Percentiles rank a stretch among this genome's conserved stretches.
Conservation (phyloP, 1,284 basidiomycete species). For the Anthracocystis setariae region DNA sequence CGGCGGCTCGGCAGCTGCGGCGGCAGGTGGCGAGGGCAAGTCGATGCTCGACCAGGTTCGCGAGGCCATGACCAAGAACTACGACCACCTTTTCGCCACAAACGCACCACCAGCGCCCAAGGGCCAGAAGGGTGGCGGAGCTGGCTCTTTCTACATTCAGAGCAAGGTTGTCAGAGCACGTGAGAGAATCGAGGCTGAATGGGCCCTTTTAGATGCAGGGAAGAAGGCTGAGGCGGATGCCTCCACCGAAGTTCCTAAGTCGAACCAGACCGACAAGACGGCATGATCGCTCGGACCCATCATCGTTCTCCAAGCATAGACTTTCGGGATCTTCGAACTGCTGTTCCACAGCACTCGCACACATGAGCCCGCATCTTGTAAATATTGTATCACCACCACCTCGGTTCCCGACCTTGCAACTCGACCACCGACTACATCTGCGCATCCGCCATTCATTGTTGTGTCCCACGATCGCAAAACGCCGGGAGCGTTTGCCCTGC, state of each 20-base stretch:
- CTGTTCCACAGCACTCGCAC: not conserved
- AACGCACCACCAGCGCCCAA: constrained; percentile 72
- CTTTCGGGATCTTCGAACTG: not conserved
- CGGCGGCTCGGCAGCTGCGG: constrained; percentile 11
- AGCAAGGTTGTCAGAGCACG: constrained; percentile 94
- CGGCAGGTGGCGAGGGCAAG: constrained; percentile 30
- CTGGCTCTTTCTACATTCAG: constrained; percentile 78
- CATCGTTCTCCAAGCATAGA: constrained; percentile 2
- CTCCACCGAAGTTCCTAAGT: constrained; percentile 17
- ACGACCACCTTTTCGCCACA: constrained; percentile 92
- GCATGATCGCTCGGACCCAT: constrained; percentile 10
- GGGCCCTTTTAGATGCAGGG: constrained; percentile 51
- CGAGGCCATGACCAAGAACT: constrained; percentile 72
- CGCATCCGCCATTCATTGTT: constrained; percentile 19
- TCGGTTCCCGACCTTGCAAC: constrained; percentile 1
- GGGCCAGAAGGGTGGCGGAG: constrained; percentile 62
- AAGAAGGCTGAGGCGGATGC: constrained; percentile 30
- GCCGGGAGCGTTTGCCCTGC: not conserved
- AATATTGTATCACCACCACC: constrained; percentile 31
- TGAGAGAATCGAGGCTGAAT: constrained; percentile 91
- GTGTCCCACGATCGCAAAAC: constrained; percentile 6
- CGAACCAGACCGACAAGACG: constrained; percentile 22
- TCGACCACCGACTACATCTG: not conserved
- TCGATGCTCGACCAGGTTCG: constrained; percentile 48
- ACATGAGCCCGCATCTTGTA: constrained; percentile 9